Percentiles rank a stretch among this genome's conserved stretches.
phyloP scores from a whole-genome alignment of 805 yeast genomes.

The Zygosaccharomyces kombuchaensis region DNA sequence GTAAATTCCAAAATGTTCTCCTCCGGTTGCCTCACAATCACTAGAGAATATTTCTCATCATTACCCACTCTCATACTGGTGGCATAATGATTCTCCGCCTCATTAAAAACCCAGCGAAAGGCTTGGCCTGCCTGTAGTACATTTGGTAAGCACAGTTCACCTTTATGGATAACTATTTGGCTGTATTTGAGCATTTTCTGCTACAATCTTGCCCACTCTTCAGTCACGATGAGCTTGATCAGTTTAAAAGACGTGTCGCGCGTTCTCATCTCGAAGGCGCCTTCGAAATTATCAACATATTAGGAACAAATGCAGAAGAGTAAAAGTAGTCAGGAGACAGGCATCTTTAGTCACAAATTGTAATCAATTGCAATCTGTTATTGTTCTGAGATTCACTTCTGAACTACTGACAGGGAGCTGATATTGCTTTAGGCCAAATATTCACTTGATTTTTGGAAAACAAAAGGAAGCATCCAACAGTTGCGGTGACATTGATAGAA shows the following conservation, averaged over 20 bases:
- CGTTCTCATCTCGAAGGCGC: not conserved
- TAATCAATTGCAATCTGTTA: not conserved
- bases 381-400: not conserved
- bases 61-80: constrained; percentile 27
- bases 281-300: not conserved
- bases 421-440: not conserved
- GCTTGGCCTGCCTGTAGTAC: constrained; percentile 35
- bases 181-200: constrained; percentile 14
- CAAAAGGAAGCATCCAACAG: not conserved
- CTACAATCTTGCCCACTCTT: not conserved
- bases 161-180: constrained; percentile 9
- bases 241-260: constrained; percentile 7
- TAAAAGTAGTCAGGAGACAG: not conserved
- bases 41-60: constrained; percentile 46
- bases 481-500: not conserved
- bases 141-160: constrained; percentile 46
- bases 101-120: constrained; percentile 32
- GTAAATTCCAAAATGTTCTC: constrained; percentile 49
- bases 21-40: constrained; percentile 60
- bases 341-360: not conserved
- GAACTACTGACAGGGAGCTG: not conserved
- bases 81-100: constrained; percentile 19
- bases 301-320: not conserved
- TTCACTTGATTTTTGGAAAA: not conserved
- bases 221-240: constrained; percentile 4